These are phyloP conservation scores for Podospora sp. DNA, from an alignment of 495 filamentous ascomycete species.

Conservation along the genomic window DNA sequence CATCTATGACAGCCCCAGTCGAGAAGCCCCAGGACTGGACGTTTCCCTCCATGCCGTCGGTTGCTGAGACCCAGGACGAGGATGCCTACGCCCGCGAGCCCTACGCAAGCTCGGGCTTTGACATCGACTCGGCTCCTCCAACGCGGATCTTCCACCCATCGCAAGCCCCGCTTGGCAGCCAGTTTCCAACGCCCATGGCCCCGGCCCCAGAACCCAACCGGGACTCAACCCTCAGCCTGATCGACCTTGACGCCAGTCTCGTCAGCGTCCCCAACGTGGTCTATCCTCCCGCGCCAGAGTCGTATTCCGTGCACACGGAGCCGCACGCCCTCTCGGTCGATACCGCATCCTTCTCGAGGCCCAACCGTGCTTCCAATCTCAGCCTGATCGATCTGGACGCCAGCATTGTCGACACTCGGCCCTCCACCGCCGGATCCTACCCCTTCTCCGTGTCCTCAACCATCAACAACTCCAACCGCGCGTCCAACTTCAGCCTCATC, in stretches of 20 bases:
- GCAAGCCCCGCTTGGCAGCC: neutral
- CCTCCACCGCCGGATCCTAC: slow-evolving; percentile 12
- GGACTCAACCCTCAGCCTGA: slow-evolving; percentile 18
- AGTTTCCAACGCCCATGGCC: neutral
- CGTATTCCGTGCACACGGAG: neutral
- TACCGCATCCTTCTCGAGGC: neutral
- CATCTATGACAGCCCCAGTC: neutral
- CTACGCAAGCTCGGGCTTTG: neutral
- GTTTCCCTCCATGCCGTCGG: slow-evolving; percentile 7
- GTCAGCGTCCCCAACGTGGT: neutral
- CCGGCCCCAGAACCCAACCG: slow-evolving; percentile 9
- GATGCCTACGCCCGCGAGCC: neutral
- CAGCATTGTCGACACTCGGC: slow-evolving; percentile 6
- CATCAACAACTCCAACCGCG: slow-evolving; percentile 9
- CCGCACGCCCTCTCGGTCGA: slow-evolving; percentile 7
- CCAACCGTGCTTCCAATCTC: slow-evolving; percentile 14
- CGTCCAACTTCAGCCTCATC: slow-evolving; percentile 17
- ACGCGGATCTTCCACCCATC: neutral
- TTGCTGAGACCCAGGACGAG: neutral
- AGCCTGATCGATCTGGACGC: slow-evolving; percentile 15
- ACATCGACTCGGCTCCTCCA: neutral
- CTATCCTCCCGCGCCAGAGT: neutral
- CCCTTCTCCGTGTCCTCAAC: neutral
- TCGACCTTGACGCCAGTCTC: slow-evolving; percentile 19
- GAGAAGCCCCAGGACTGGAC: slow-evolving; percentile 22